A percentile compares a stretch with the other conserved stretches of the same genome.
Conservation (phyloP, 352 stramenopile genomes). For the Phytophthora rubi region DNA sequence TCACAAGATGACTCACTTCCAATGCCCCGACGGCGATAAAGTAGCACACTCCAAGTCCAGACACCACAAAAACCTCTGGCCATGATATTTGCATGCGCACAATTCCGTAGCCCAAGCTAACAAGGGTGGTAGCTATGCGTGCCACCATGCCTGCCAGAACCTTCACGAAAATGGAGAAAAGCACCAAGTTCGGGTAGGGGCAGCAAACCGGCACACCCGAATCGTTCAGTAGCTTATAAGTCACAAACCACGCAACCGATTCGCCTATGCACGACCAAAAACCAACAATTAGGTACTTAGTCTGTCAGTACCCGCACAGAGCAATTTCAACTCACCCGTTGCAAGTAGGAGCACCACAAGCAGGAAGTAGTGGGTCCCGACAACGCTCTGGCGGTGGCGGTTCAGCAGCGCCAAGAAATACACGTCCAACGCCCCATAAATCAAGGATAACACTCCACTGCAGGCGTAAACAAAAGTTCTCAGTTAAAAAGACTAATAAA, state of each 20-base stretch:
- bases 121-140: constrained; percentile 75
- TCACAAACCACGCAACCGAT: constrained; percentile 77
- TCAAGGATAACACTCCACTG: constrained; percentile 70
- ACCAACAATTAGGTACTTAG: background rate
- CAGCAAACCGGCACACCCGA: constrained; percentile 79
- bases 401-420: constrained; percentile 76
- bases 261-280: constrained; percentile 47
- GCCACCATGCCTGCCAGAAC: constrained; percentile 79
- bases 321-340: constrained; percentile 44
- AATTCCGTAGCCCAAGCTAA: constrained; percentile 86
- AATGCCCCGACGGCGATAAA: constrained; percentile 78
- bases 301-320: background rate
- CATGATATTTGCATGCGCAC: constrained; percentile 75
- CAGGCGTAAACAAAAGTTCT: constrained; percentile 13
- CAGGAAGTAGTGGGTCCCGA: constrained; percentile 87
- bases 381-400: constrained; percentile 69
- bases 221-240: constrained; percentile 77
- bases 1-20: constrained; percentile 82
- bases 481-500: background rate
- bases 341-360: constrained; percentile 79
- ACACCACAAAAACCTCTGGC: constrained; percentile 78
- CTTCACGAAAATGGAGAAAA: constrained; percentile 79
- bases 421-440: constrained; percentile 77
- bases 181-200: constrained; percentile 69
- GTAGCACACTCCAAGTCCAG: constrained; percentile 81